Percentiles rank a stretch among this genome's conserved stretches.
These are phyloP conservation scores for Tricholomella constricta DNA, from an alignment of 768 basidiomycete genomes.

Conservation along the genomic window DNA sequence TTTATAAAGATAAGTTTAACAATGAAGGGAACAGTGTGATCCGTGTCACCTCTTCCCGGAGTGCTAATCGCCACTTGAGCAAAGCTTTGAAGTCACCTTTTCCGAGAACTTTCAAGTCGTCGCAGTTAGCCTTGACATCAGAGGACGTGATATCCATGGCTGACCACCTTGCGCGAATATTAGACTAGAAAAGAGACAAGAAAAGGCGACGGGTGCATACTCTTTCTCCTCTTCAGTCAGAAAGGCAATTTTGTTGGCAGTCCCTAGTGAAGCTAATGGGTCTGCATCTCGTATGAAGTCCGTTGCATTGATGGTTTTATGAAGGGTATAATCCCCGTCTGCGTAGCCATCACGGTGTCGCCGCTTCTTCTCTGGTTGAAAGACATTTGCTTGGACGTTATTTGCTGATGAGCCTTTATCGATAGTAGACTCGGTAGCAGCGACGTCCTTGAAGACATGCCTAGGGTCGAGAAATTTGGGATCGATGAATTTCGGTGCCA, in stretches of 20 bases:
- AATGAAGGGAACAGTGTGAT: neutral
- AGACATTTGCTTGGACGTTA: conserved; percentile 86
- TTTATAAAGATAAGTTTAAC: neutral
- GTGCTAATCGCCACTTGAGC: conserved; percentile 85
- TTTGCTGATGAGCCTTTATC: conserved; percentile 60
- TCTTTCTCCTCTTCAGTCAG: conserved; percentile 81
- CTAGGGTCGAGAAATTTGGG: conserved; percentile 97
- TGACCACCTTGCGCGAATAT: conserved; percentile 61
- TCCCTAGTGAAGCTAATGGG: conserved; percentile 78
- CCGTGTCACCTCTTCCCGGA: conserved; percentile 81
- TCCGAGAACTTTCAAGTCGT: conserved; percentile 94
- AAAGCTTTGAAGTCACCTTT: conserved; percentile 96
- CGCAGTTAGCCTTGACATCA: conserved; percentile 81
- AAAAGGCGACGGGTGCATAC: conserved; percentile 41
- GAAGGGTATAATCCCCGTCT: conserved; percentile 91
- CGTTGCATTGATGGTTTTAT: conserved; percentile 66
- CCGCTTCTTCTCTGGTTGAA: conserved; percentile 96
- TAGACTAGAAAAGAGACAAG: conserved; percentile 1
- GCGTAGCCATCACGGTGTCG: conserved; percentile 92
- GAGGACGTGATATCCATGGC: conserved; percentile 67
- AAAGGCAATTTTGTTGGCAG: conserved; percentile 77
- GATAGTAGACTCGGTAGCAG: conserved; percentile 44
- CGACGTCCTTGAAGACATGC: conserved; percentile 95
- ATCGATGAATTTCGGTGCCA: conserved; percentile 94
- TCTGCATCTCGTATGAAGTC: conserved; percentile 74